phyloP scores from a whole-genome alignment of 345 rosid species.

The Acer yangbiense region DNA sequence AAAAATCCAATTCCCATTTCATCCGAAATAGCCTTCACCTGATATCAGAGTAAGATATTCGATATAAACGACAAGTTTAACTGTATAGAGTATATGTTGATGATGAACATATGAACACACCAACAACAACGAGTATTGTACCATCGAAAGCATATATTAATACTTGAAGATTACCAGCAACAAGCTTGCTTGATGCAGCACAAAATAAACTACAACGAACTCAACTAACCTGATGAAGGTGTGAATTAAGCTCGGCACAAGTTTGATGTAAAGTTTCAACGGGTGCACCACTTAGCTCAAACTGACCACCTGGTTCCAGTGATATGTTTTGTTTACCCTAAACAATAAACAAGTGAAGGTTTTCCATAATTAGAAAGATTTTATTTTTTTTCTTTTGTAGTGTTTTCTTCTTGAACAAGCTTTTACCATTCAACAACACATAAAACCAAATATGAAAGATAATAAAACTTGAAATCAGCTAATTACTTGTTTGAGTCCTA shows the following conservation, averaged over 20 bases:
- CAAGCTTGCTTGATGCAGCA: slow-evolving; percentile 11
- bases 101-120: too few relatives aligned
- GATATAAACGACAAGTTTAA: background rate
- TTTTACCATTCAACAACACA: background rate
- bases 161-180: background rate
- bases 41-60: slow-evolving; percentile 6
- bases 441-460: background rate
- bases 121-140: too few relatives aligned
- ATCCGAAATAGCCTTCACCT: slow-evolving; percentile 98
- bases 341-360: slow-evolving; percentile 20
- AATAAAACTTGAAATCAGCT: background rate
- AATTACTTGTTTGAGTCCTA: slow-evolving; percentile 92
- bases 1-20: slow-evolving; percentile 99
- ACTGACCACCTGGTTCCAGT: slow-evolving; percentile 97
- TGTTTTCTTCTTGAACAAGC: background rate
- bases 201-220: background rate
- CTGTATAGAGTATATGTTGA: background rate
- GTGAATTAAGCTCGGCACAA: slow-evolving; percentile 98
- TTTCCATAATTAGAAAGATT: background rate
- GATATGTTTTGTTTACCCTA: slow-evolving; percentile 99
- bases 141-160: background rate
- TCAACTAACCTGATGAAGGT: slow-evolving; percentile 86
- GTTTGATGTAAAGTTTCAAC: slow-evolving; percentile 99
- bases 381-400: background rate
- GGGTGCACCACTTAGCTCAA: slow-evolving; percentile 99